Evolutionary conservation across 495 filamentous ascomycete species (phyloP).

Genomic region (Neurospora sp.): DNA sequence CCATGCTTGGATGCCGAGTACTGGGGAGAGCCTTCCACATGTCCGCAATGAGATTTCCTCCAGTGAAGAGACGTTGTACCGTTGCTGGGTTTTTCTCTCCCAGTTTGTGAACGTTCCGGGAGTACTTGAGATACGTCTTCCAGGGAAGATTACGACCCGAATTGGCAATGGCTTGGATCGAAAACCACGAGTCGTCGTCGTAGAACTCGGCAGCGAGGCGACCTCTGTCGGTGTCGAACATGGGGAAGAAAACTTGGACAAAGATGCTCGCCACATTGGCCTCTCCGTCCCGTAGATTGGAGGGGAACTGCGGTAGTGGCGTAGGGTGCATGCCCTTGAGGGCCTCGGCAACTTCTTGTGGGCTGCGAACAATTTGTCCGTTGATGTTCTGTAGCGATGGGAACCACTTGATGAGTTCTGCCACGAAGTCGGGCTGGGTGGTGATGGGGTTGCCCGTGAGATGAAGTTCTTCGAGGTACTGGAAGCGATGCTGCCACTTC

Average conservation of each 20-base stretch:
- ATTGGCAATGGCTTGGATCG: slow-evolving; percentile 56
- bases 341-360: slow-evolving; percentile 50
- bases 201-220: slow-evolving; percentile 58
- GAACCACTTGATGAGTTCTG: slow-evolving; percentile 72
- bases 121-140: slow-evolving; percentile 68
- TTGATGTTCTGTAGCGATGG: slow-evolving; percentile 66
- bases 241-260: slow-evolving; percentile 59
- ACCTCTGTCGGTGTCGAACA: slow-evolving; percentile 64
- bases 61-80: slow-evolving; percentile 54
- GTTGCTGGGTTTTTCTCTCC: slow-evolving; percentile 42
- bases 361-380: slow-evolving; percentile 56
- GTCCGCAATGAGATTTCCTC: slow-evolving; percentile 54
- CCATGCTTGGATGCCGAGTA: slow-evolving; percentile 62
- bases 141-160: slow-evolving; percentile 44
- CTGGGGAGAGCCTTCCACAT: slow-evolving; percentile 60
- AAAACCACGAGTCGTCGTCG: slow-evolving; percentile 68
- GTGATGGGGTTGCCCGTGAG: slow-evolving; percentile 67
- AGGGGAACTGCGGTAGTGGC: slow-evolving; percentile 57
- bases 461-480: slow-evolving; percentile 64
- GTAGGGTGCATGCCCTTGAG: slow-evolving; percentile 29
- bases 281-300: slow-evolving; percentile 63
- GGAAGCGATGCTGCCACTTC: slow-evolving; percentile 73
- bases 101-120: slow-evolving; percentile 69
- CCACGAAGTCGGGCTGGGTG: slow-evolving; percentile 47
- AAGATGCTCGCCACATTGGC: slow-evolving; percentile 65